Evolutionary conservation across 306 rosid species (phyloP).

Genomic region (Vicia faba): DNA sequence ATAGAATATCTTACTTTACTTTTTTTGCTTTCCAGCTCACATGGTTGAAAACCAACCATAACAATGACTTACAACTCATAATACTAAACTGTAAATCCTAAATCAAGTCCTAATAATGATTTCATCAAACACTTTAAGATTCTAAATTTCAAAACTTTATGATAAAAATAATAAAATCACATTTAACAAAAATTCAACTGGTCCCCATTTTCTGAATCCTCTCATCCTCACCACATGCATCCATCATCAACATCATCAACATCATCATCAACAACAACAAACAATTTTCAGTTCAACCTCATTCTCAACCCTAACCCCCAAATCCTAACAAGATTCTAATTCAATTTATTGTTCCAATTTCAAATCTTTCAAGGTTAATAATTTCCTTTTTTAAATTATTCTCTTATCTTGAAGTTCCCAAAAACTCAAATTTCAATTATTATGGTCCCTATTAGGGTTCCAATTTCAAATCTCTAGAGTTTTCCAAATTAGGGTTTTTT

Average conservation of each 20-base stretch:
- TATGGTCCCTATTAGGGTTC: slow-evolving; percentile 41
- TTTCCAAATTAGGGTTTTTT: slow-evolving; percentile 25
- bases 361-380: background rate
- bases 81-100: background rate
- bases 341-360: slow-evolving; percentile 22
- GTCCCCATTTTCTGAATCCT: slow-evolving; percentile 1
- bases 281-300: background rate
- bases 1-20: background rate
- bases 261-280: background rate
- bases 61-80: slow-evolving; percentile 32
- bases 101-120: slow-evolving; percentile 30
- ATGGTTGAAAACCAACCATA: background rate
- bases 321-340: background rate
- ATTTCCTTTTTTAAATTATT: slow-evolving; percentile 3
- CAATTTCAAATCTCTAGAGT: slow-evolving; percentile 28
- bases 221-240: slow-evolving; percentile 9
- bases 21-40: slow-evolving; percentile 26
- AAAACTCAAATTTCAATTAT: background rate
- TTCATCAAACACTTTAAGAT: slow-evolving; percentile 18
- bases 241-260: background rate
- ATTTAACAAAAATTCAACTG: background rate
- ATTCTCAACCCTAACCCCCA: background rate
- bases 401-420: slow-evolving; percentile 1
- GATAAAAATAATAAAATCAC: background rate
- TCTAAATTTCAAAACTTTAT: background rate